phyloP scores from a whole-genome alignment of 1,284 basidiomycete species.

The Apiotrichum domesticum region DNA sequence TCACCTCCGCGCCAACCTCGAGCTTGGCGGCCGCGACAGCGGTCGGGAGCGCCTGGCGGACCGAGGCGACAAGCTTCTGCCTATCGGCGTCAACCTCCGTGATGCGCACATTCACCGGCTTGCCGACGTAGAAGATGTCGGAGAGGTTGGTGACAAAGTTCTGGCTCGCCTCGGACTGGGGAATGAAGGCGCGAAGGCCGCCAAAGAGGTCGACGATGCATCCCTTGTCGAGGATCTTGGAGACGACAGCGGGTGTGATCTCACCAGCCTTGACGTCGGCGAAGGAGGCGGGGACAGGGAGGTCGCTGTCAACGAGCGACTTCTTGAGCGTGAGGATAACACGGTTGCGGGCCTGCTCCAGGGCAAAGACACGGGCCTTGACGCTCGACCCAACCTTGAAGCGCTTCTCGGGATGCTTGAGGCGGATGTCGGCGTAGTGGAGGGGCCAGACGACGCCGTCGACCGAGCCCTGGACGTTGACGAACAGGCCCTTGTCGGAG shows the following conservation, averaged over 20 bases:
- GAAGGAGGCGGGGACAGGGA: constrained; percentile 62
- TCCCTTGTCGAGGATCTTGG: constrained; percentile 69
- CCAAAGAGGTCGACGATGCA: constrained; percentile 87
- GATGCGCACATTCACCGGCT: constrained; percentile 80
- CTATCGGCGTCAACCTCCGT: constrained; percentile 62
- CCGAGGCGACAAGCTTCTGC: constrained; percentile 71
- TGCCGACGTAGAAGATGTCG: constrained; percentile 69
- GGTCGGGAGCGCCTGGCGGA: constrained; percentile 68
- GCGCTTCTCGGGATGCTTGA: constrained; percentile 86
- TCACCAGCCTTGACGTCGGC: constrained; percentile 65
- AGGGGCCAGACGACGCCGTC: constrained; percentile 91
- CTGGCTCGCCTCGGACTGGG: constrained; percentile 71
- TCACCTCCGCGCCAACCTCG: constrained; percentile 67
- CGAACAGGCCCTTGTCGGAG: constrained; percentile 70
- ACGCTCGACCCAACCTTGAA: constrained; percentile 80
- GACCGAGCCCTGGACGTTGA: constrained; percentile 75
- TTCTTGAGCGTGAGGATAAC: constrained; percentile 89
- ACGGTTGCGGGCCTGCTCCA: constrained; percentile 74
- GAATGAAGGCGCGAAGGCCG: constrained; percentile 76
- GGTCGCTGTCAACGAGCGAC: constrained; percentile 71
- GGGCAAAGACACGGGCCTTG: constrained; percentile 76
- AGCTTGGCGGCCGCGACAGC: constrained; percentile 60
- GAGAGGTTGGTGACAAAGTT: constrained; percentile 58
- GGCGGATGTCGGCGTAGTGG: constrained; percentile 88
- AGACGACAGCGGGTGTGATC: constrained; percentile 76